Base-by-base conservation (phyloP, 805 yeast species). In the Wickerhamomyces chaumierensis region DNA sequence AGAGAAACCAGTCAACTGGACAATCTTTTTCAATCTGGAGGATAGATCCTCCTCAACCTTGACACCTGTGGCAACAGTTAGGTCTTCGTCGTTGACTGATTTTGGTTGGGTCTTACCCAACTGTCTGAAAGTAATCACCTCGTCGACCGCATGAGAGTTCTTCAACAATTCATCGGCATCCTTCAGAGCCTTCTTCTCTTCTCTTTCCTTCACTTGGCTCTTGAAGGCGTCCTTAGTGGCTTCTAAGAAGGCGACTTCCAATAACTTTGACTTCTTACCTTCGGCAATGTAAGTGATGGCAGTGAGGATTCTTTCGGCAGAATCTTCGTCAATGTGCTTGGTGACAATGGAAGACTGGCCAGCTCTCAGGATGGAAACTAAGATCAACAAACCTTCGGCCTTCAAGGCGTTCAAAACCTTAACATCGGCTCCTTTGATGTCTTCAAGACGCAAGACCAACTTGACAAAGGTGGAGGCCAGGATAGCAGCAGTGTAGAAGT, bases 1-100 rank as follows among this genome's bases (percentile, higher is more conserved):
- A 0, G 96, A 83, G 61, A 87, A 92, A 15, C 99, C 99, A n/a
- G 98, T 90, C 48, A 92, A 72, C 57, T 85, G 97, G 36, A 86
- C 78, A 52, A 94, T 83, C 60, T 85, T 87, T 60, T 77, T 81
- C 54, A 92, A 71, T 62, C 85, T 81, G 2, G 96, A 86, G 5
- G 83, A 67, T 44, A 78, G 63, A 36, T 76, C 74, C 51, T 73
- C 82, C 46, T 69, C 73, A 6, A 69, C 58, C 23, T 68, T 63
- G 20, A 68, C 63, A 28, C 68, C 72, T 7, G 69, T 62, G 5
- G 83, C 81, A 41, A 73, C 66, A 11, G 68, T 57, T 35, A 79
- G 57, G 50, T 83, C 92, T 47, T 78, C 79, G 38, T 70, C 74
- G 42, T 65, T 63, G 19, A 65, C 66, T 38, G 71, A 77, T 29